A percentile compares a stretch with the other conserved stretches of the same genome.
Evolutionary conservation across 306 rosid genomes (phyloP).

Genomic region (Cicer arietinum): DNA sequence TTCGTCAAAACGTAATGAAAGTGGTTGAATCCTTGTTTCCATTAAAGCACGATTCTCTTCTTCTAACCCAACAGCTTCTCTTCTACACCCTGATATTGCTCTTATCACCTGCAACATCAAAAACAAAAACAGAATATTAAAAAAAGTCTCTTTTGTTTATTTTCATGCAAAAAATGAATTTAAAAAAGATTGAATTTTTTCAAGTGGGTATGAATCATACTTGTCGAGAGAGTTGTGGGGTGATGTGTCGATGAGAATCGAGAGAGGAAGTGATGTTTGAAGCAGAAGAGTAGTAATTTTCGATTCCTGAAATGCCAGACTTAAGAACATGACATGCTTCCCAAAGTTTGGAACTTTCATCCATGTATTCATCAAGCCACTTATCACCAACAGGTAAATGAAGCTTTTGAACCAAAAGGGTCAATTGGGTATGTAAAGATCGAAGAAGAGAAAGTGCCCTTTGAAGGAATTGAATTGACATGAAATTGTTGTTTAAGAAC

Average conservation of each 20-base stretch:
- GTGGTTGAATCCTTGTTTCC: constrained; percentile 88
- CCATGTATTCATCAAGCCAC: constrained; percentile 99
- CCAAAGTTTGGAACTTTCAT: constrained; percentile 98
- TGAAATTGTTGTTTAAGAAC: constrained; percentile 79
- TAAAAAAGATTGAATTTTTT: constrained; percentile 19
- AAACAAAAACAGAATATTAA: background rate
- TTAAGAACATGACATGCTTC: constrained; percentile 95
- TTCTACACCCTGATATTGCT: constrained; percentile 77
- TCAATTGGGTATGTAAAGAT: constrained; percentile 91
- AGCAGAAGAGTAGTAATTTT: constrained; percentile 77
- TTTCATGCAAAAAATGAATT: background rate
- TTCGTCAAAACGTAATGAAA: constrained; percentile 78
- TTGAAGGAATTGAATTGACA: constrained; percentile 99
- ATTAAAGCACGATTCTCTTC: constrained; percentile 84
- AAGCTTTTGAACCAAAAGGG: constrained; percentile 89
- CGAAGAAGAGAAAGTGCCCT: constrained; percentile 85
- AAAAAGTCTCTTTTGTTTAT: background rate
- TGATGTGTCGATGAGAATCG: constrained; percentile 76
- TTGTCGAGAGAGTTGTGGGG: constrained; percentile 88
- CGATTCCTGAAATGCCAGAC: constrained; percentile 89
- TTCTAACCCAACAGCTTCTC: constrained; percentile 88
- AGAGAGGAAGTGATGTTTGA: constrained; percentile 71
- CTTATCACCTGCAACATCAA: constrained; percentile 68
- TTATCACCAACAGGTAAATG: constrained; percentile 95
- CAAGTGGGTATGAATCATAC: constrained; percentile 46